Base-by-base conservation (phyloP, 441 rosid species). In the Pelargonium cotyledonis region DNA sequence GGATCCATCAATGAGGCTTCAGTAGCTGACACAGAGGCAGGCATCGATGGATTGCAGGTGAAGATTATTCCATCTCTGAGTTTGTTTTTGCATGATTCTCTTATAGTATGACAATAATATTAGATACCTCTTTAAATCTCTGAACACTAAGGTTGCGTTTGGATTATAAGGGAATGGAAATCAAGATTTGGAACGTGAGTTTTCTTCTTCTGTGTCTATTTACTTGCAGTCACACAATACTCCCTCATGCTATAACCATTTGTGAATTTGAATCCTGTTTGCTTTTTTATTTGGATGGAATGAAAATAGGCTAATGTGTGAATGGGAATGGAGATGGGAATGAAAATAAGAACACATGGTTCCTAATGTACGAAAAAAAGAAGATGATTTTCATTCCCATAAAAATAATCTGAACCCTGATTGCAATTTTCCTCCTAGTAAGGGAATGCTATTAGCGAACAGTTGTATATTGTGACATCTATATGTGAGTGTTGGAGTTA, bases 41-140 rank as follows among this genome's bases (percentile, higher is more conserved):
- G 85, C 80, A 82, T 76, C 63, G 89, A 85, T 70, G 94, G 97
- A 23, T 84, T 91, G 82, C 96, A 89, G 92, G 97, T 91, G 76
- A 40, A 60, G 44, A 9, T 73, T 72, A 66, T 67, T 65, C 65
- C 29, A 41, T 58, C 60, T 29, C 8, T 53, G 55, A 55, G 29
- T 31, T 41, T 9, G 5, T 68, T 57, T 65, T 53, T 2, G 3
- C 12, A 15, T 64, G 9, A 1, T 4, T 10, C 55, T 31, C 38
- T 31, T 31, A 31, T 31, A 31, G 38, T 31, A 31, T 3, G 41
- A 38, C 8, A 38, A 38, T 38, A 38, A 38, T 47, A 10, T 9
- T 9, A 47, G 53, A 10, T 10, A 10, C 53, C 15, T 11, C 53
- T 47, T 47, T 47, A 47, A 12, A 47, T 47, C 4, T 12, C 53